Evolutionary conservation across 2,329 filamentous ascomycete species (phyloP).

Genomic region (Fusarium mangiferae): DNA sequence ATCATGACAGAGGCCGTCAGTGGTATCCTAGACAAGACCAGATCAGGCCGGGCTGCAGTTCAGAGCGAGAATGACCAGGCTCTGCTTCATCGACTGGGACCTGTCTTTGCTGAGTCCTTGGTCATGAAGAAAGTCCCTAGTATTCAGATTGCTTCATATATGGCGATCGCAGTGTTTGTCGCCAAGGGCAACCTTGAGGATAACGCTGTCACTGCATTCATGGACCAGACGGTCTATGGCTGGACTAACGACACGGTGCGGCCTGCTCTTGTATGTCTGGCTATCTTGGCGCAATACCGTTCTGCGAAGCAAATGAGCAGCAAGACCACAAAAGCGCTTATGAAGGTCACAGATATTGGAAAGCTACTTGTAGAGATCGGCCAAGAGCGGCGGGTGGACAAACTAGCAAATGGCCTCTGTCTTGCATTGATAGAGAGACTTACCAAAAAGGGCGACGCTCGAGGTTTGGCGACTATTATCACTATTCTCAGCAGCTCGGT

Average conservation of each 20-base stretch:
- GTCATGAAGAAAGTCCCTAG: slow-evolving; percentile 80
- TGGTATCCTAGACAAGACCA: slow-evolving; percentile 80
- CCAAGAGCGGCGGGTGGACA: slow-evolving; percentile 74
- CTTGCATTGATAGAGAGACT: slow-evolving; percentile 71
- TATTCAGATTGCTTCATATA: slow-evolving; percentile 87
- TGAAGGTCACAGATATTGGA: slow-evolving; percentile 71
- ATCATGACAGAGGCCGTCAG: slow-evolving; percentile 87
- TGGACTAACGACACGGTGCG: slow-evolving; percentile 79
- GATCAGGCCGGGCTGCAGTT: slow-evolving; percentile 79
- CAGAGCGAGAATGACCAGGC: slow-evolving; percentile 85
- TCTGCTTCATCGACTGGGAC: slow-evolving; percentile 71
- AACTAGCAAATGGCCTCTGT: slow-evolving; percentile 77
- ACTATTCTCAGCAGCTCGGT: slow-evolving; percentile 69
- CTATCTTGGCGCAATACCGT: slow-evolving; percentile 84
- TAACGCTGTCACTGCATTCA: slow-evolving; percentile 81
- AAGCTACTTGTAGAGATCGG: slow-evolving; percentile 69
- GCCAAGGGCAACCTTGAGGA: slow-evolving; percentile 85
- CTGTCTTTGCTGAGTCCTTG: slow-evolving; percentile 82
- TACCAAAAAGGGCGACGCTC: slow-evolving; percentile 67
- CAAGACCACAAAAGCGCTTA: slow-evolving; percentile 74
- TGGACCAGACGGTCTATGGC: slow-evolving; percentile 85
- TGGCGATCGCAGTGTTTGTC: slow-evolving; percentile 87
- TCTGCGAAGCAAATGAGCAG: slow-evolving; percentile 75
- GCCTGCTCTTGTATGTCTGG: slow-evolving; percentile 81
- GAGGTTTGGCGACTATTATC: slow-evolving; percentile 68